Base-by-base conservation (phyloP, 2,329 filamentous ascomycete genomes). In the Scortechinia acanthostroma region DNA sequence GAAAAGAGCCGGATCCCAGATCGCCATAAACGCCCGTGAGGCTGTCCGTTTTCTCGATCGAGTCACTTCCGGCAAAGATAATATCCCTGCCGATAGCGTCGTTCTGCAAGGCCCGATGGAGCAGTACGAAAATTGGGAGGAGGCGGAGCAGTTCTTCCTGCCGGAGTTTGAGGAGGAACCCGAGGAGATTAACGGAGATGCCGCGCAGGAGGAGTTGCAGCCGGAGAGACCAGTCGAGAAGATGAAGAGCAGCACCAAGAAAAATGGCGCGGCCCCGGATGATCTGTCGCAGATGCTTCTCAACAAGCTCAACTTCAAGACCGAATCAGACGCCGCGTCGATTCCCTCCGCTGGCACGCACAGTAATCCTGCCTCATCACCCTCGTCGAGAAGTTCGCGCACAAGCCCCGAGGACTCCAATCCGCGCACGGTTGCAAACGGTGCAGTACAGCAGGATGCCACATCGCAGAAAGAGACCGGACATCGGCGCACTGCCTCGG, bases 271-370 rank as follows among this genome's bases (percentile, higher is more conserved):
- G 37, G 51, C 50, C 37, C 51, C 56, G 53, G 49, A 66, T 20
- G 65, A 68, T 46, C 50, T 70, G 45, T 70, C 67, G 37, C 67
- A 69, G 51, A 66, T 69, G 61, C 60, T 70, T 45, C 57, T 70
- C 42, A 68, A 60, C 58, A 69, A 67, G 51, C 50, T 70, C 47
- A 70, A 70, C 49, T 69, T 70, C 52, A 66, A 67, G 50, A 64
- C 63, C 46, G 61, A 65, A 15, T 52, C 58, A 15, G 61, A 66
- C 45, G 52, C 56, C 10, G 52, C 55, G 13, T 70, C 66, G 22
- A 56, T 62, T 42, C 59, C 57, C 6, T 70, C 68, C 3, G 35
- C 35, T 17, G 35, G 35, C 20, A 13, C 35, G 10, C 35, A 10
- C 6, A 40, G 35, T 19, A 17, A 17, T 19, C 35, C 35, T 10